phyloP scores from a whole-genome alignment of 352 stramenopile genomes.

The Pythium scleroteichum region DNA sequence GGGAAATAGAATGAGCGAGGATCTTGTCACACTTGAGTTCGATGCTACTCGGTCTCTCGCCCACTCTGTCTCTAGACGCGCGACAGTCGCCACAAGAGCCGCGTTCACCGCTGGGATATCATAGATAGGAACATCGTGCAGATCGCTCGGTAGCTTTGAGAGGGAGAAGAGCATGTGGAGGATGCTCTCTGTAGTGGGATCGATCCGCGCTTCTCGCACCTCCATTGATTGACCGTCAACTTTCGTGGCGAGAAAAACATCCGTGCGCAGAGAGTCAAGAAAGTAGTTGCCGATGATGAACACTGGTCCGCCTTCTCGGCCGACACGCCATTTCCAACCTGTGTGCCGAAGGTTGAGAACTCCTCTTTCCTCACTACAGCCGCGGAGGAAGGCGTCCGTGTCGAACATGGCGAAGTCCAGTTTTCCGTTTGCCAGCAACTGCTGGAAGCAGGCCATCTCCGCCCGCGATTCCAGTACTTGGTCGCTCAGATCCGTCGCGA shows the following conservation, averaged over 20 bases:
- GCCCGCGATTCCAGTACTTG: constrained; percentile 65
- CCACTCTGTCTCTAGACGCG: constrained; percentile 21
- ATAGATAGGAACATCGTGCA: constrained; percentile 35
- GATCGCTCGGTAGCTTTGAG: constrained; percentile 6
- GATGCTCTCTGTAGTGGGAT: constrained; percentile 44
- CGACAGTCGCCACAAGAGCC: constrained; percentile 27
- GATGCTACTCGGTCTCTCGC: constrained; percentile 21
- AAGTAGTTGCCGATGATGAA: constrained; percentile 88
- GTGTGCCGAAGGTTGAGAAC: constrained; percentile 36
- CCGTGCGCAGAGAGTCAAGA: constrained; percentile 68
- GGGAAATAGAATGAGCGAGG: constrained; percentile 68
- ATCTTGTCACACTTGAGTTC: constrained; percentile 26
- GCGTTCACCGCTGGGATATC: constrained; percentile 40
- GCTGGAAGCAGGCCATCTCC: constrained; percentile 61
- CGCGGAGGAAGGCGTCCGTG: constrained; percentile 43
- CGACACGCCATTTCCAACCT: constrained; percentile 38
- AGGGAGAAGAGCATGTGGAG: constrained; percentile 54
- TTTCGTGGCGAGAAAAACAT: constrained; percentile 56
- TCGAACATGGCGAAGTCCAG: constrained; percentile 80
- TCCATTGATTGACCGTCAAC: neutral
- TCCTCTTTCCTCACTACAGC: neutral
- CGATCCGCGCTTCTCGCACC: constrained; percentile 49
- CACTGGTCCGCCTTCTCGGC: constrained; percentile 51
- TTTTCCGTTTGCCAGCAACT: constrained; percentile 36
- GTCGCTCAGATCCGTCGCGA: constrained; percentile 73